Percentiles rank a stretch among this genome's conserved stretches.
These are phyloP conservation scores for Thecaphora thlaspeos DNA, from an alignment of 1,284 basidiomycete species.

Conservation along the genomic window DNA sequence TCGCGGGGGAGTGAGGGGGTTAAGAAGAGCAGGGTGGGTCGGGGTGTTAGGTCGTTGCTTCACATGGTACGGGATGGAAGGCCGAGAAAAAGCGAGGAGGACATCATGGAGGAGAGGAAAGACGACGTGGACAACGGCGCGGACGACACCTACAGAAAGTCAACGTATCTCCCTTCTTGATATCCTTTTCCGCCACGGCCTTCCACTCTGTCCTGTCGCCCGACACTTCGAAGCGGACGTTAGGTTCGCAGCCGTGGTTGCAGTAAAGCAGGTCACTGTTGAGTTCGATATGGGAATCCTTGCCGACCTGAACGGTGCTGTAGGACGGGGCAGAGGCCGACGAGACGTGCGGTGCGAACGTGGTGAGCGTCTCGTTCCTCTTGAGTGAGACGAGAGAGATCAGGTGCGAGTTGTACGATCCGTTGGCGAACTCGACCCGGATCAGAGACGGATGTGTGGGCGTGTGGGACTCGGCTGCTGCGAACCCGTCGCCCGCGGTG, in stretches of 20 bases:
- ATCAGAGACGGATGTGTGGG: slow-evolving; percentile 45
- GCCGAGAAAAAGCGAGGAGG: background rate
- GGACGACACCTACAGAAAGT: slow-evolving; percentile 55
- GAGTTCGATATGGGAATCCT: slow-evolving; percentile 42
- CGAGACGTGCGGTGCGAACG: slow-evolving; percentile 32
- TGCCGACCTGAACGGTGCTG: slow-evolving; percentile 48
- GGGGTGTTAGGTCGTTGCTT: too few species aligned
- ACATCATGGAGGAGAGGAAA: too few species aligned
- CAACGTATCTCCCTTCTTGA: slow-evolving; percentile 41
- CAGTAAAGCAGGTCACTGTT: slow-evolving; percentile 54
- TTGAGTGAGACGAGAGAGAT: slow-evolving; percentile 31
- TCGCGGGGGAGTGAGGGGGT: too few species aligned
- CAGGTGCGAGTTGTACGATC: slow-evolving; percentile 49
- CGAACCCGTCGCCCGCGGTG: slow-evolving; percentile 35
- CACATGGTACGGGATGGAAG: background rate
- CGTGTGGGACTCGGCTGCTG: slow-evolving; percentile 26
- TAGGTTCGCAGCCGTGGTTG: slow-evolving; percentile 53
- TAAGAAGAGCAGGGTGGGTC: background rate
- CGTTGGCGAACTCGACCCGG: slow-evolving; percentile 47
- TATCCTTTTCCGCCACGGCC: slow-evolving; percentile 37
- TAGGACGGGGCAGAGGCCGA: slow-evolving; percentile 25
- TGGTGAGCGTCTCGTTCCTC: slow-evolving; percentile 32
- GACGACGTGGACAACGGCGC: too few species aligned
- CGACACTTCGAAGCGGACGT: slow-evolving; percentile 39
- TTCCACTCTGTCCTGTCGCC: slow-evolving; percentile 26